Conservation (phyloP, 176 grass and related monocot species). For the Avena atlantica region DNA sequence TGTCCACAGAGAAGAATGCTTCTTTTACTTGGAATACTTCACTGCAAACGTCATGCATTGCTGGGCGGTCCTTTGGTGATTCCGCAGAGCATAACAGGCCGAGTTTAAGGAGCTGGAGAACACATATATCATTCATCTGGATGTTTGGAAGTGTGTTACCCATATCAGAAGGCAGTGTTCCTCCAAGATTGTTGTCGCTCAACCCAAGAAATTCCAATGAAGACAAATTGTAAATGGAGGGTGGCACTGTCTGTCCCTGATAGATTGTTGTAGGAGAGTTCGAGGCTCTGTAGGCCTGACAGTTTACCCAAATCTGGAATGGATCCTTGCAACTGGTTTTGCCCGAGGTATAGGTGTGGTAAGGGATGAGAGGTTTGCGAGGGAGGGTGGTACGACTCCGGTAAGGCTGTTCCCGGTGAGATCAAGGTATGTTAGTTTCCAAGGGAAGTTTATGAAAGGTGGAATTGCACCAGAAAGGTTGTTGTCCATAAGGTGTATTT, state of each 20-base stretch:
- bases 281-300: not conserved
- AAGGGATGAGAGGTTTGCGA: slow-evolving; percentile 47
- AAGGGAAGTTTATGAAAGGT: not conserved
- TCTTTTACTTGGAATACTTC: slow-evolving; percentile 32
- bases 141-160: slow-evolving; percentile 19
- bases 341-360: slow-evolving; percentile 15
- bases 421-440: not conserved
- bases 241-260: slow-evolving; percentile 32
- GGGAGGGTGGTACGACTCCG: not conserved
- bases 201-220: slow-evolving; percentile 18
- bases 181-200: slow-evolving; percentile 28
- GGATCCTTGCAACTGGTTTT: slow-evolving; percentile 46
- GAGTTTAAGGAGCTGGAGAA: slow-evolving; percentile 31
- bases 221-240: slow-evolving; percentile 35
- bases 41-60: not conserved
- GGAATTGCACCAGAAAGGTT: not conserved
- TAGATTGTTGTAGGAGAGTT: slow-evolving; percentile 24
- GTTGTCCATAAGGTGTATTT: not conserved
- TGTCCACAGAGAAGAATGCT: not conserved
- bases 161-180: not conserved
- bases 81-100: slow-evolving; percentile 31
- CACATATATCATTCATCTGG: slow-evolving; percentile 9
- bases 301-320: slow-evolving; percentile 39
- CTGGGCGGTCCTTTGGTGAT: slow-evolving; percentile 24
- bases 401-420: slow-evolving; percentile 33